Evolutionary conservation across 352 stramenopile genomes (phyloP), one percentile per base, ranked within the genome.

Genomic region (Bremia lactucae): DNA sequence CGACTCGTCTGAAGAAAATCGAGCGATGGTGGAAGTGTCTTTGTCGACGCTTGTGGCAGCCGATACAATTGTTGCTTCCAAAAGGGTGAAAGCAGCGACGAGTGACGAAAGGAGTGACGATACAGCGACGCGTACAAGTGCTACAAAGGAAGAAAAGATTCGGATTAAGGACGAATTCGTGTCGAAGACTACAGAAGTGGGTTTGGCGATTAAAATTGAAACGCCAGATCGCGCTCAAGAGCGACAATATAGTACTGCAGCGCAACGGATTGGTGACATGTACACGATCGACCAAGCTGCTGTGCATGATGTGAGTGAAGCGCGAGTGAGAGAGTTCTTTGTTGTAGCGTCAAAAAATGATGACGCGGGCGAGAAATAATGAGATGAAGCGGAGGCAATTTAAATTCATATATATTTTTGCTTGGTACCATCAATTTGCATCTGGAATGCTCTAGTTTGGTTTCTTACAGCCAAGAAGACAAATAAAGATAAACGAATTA

Each of bases 361-460:
- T 45, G 46, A 51, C 51, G 50, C 43, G 13, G 49, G 16, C 34
- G 58, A 51, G 39, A 35, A 55, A 10, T 65, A 46, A 55, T 35
- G 37, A 44, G 38, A 43, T 52, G 29, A 50, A 31, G 21, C 37
- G 14, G 15, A 22, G 31, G 29, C 26, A n/a, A n/a, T n/a, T n/a
- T n/a, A n/a, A 59, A 54, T 58, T 49, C 49, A 59, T 55, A 39
- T 47, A 63, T 59, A n/a, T n/a, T n/a, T n/a, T n/a, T n/a, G n/a
- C n/a, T n/a, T n/a, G n/a, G n/a, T n/a, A n/a, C n/a, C n/a, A n/a
- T n/a, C n/a, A n/a, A n/a, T n/a, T n/a, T n/a, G n/a, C n/a, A n/a
- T n/a, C n/a, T n/a, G n/a, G n/a, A n/a, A n/a, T n/a, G n/a, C n/a
- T n/a, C n/a, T n/a, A n/a, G n/a, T n/a, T n/a, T n/a, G n/a, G n/a